Evolutionary conservation across 2,329 filamentous ascomycete genomes (phyloP).

Genomic region (Alternaria dauci): DNA sequence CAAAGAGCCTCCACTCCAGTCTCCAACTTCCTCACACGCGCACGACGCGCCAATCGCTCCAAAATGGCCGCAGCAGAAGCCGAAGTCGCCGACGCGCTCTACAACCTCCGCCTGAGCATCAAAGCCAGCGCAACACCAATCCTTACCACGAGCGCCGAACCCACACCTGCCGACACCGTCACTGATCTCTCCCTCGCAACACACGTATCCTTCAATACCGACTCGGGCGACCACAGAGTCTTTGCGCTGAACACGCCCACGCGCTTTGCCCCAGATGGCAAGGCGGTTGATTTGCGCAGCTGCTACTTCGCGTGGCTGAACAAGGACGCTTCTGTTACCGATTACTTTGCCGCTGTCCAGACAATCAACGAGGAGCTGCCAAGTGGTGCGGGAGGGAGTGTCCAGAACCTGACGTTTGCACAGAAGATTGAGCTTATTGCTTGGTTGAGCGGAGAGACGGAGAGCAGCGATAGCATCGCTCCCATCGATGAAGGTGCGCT

Average conservation of each 20-base stretch:
- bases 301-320: slow-evolving; percentile 98
- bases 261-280: slow-evolving; percentile 77
- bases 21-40: slow-evolving; percentile 9
- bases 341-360: slow-evolving; percentile 87
- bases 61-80: slow-evolving; percentile 39
- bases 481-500: slow-evolving; percentile 72
- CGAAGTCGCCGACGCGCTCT: slow-evolving; percentile 71
- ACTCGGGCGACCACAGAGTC: slow-evolving; percentile 65
- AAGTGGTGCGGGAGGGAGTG: slow-evolving; percentile 68
- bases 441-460: slow-evolving; percentile 86
- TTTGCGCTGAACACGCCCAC: slow-evolving; percentile 78
- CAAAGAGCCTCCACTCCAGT: not conserved
- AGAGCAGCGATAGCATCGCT: slow-evolving; percentile 88
- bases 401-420: slow-evolving; percentile 90
- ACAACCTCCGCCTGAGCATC: slow-evolving; percentile 85
- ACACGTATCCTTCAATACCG: slow-evolving; percentile 71
- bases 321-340: slow-evolving; percentile 85
- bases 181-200: slow-evolving; percentile 66
- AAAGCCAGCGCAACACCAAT: slow-evolving; percentile 73
- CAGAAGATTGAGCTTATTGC: slow-evolving; percentile 91
- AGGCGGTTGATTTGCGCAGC: slow-evolving; percentile 83
- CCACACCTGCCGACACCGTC: slow-evolving; percentile 66
- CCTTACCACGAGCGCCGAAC: slow-evolving; percentile 75
- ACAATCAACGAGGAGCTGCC: slow-evolving; percentile 80
- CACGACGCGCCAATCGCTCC: slow-evolving; percentile 19